These are phyloP conservation scores for Sporisorium reilianum DNA, from an alignment of 1,284 basidiomycete species.

Conservation along the genomic window DNA sequence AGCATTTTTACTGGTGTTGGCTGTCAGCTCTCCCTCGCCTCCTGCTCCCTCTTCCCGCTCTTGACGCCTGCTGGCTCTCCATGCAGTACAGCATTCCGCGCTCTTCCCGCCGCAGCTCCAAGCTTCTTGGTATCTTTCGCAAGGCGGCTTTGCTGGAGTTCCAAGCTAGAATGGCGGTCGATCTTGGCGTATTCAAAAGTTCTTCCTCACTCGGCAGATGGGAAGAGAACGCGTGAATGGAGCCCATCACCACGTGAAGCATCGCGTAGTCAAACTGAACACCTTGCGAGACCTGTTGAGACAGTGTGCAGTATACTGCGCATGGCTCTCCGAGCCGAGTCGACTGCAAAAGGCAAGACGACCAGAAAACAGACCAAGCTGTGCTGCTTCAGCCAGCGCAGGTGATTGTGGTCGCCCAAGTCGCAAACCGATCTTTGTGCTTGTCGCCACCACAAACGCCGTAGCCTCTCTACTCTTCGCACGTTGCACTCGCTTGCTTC, in stretches of 20 bases:
- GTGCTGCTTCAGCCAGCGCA: background rate
- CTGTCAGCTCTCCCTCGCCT: background rate
- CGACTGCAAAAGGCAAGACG: slow-evolving; percentile 1
- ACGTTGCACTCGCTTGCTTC: background rate
- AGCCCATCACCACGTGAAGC: slow-evolving; percentile 2
- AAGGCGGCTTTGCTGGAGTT: background rate
- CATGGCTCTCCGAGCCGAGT: too few relatives aligned
- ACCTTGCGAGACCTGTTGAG: background rate
- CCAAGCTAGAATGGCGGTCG: background rate
- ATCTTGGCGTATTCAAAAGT: background rate
- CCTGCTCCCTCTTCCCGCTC: background rate
- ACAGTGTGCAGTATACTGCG: background rate
- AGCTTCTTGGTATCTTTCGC: background rate
- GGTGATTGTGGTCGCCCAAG: background rate
- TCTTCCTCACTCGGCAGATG: background rate
- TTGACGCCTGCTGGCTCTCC: background rate
- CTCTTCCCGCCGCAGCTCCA: background rate
- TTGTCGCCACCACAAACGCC: background rate
- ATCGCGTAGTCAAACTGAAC: background rate
- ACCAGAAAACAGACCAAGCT: background rate
- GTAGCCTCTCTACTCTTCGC: background rate
- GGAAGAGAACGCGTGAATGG: background rate
- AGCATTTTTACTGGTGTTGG: too few relatives aligned
- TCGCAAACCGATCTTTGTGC: background rate
- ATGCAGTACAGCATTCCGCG: slow-evolving; percentile 4